phyloP scores from a whole-genome alignment of 345 rosid genomes.

The Citrus medica region DNA sequence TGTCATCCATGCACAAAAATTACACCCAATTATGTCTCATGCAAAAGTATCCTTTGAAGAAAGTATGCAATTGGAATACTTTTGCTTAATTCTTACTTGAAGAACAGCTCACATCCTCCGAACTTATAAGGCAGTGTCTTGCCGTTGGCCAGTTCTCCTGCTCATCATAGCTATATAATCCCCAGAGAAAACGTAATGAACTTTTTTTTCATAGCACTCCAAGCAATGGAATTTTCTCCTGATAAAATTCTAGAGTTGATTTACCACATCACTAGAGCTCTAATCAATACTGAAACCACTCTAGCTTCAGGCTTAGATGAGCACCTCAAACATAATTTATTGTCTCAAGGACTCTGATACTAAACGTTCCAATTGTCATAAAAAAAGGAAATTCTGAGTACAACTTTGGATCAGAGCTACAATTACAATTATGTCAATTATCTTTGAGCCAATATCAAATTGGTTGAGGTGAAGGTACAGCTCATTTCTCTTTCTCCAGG shows the following conservation, averaged over 20 bases:
- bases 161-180: background rate
- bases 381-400: background rate
- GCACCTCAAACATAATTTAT: background rate
- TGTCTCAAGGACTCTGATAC: background rate
- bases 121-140: background rate
- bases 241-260: background rate
- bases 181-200: background rate
- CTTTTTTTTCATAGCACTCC: background rate
- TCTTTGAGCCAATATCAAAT: background rate
- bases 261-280: background rate
- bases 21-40: background rate
- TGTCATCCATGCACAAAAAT: background rate
- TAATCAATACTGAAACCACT: background rate
- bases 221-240: background rate
- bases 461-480: background rate
- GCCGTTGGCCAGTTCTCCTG: background rate
- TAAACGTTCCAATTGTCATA: background rate
- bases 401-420: background rate
- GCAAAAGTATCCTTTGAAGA: background rate
- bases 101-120: background rate
- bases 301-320: background rate
- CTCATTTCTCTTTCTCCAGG: background rate
- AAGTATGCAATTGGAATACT: background rate
- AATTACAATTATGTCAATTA: background rate
- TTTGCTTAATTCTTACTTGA: background rate